These are phyloP conservation scores for Citrus sinensis DNA, from an alignment of 345 rosid genomes.

Conservation along the genomic window DVS_A1.0 CM039161.1:4807501-4808000, in stretches of 20 bases:
- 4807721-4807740: slow-evolving; percentile 26
- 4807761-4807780: slow-evolving; percentile 67
- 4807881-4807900: too few relatives aligned
- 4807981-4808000: slow-evolving; percentile 52
- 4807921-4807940: not conserved
- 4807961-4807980: not conserved
- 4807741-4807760: slow-evolving; percentile 66
- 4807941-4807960: not conserved
- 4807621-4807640: not conserved
- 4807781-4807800: slow-evolving; percentile 58
- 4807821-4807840: slow-evolving; percentile 66
- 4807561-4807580: not conserved
- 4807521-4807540: not conserved
- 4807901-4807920: not conserved
- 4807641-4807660: too few relatives aligned
- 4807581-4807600: not conserved
- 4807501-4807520: not conserved
- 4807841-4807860: slow-evolving; percentile 63
- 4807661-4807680: not conserved
- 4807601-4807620: not conserved
- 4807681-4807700: not conserved
- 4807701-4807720: not conserved
- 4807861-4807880: slow-evolving; percentile 84
- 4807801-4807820: slow-evolving; percentile 63
- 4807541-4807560: not conserved